Base-by-base conservation (phyloP, 1,284 basidiomycete species). In the Chondrostereum purpureum region DNA sequence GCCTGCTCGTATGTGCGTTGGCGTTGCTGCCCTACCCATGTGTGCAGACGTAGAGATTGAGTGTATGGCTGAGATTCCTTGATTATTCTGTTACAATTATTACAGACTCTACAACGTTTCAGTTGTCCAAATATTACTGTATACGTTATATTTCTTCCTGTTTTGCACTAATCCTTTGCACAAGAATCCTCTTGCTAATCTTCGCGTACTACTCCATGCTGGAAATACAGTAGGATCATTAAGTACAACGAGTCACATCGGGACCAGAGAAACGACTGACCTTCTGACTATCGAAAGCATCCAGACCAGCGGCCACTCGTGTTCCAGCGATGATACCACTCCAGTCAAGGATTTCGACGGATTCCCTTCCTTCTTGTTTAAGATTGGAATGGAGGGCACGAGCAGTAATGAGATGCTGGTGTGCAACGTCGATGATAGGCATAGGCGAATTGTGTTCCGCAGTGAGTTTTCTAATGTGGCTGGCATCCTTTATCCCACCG, bases 401-500 rank as follows among this genome's bases (percentile, higher is more conserved):
- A 3, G 89, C 85, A 3, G 86, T 83, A 45, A 92, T 68, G 57
- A 93, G 70, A 56, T 89, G 85, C 53, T 86, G 82, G 55, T 88
- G 79, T 17, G 83, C 84, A 39, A 80, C 69, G 57, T 93, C 88
- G 51, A 92, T 73, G 14, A 74, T 72, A 8, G 91, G 91, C 79
- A 92, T 83, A 0, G 89, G 90, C 10, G 84, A 78, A 53, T 90
- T 83, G 54, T 80, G 68, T 43, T 82, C 75, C 6, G 73, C 65
- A 1, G 77, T 72, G 11, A 87, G 67, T 33, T 68, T 69, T 47
- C 79, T 79, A 46, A 86, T 77, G 36, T 24, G 46, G 37, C 48
- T 43, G 13, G 68, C 69, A 58, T 94, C 91, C 56, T 91, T 91
- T 56, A 94, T 80, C n/a, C 91, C 92, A 13, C 89, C 88, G 31